Evolutionary conservation across 805 yeast species (phyloP), one percentile per base, ranked within the genome.

Genomic region (Wickerhamomyces kurtzmanii): DNA sequence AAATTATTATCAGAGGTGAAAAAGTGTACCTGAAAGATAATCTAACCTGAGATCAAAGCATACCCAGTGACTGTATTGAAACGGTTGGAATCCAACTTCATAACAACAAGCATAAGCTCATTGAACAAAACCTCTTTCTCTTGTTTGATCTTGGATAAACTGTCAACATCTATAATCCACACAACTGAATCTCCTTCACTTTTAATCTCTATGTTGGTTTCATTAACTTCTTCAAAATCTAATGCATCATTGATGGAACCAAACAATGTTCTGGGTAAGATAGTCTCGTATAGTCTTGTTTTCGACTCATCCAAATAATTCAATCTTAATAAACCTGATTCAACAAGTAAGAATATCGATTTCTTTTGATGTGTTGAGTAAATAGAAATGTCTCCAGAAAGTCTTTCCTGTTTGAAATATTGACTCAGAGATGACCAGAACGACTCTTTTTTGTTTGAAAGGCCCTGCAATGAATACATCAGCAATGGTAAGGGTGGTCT

Each of bases 31-130:
- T n/a, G n/a, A n/a, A n/a, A n/a, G n/a, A n/a, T n/a, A n/a, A n/a
- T n/a, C n/a, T n/a, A n/a, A n/a, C n/a, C n/a, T n/a, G 82, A 63
- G 4, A 84, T 73, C 28, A 83, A 59, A 15, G 86, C 67, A 47
- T 81, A 83, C 3, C 91, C 84, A 4, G 89, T 68, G 38, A 85
- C 59, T 16, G 82, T 71, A 34, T 75, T 83, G 41, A 79, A 78
- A 37, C 95, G 59, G 42, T 73, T 85, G 32, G 77, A 75, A 20
- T 74, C 62, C 29, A 86, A 54, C 26, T 72, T 67, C 36, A 79
- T 57, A 17, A 77, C 71, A 18, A 85, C 69, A 24, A 62, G 57
- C 26, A 74, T 49, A 22, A 86, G 52, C 45, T 86, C 94, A 22
- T 71, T 66, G 39, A 71, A 80, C 8, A 81, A 47, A 18, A 59